Conservation (phyloP, 2,329 filamentous ascomycete genomes). For the Fusarium marasasianum region DNA sequence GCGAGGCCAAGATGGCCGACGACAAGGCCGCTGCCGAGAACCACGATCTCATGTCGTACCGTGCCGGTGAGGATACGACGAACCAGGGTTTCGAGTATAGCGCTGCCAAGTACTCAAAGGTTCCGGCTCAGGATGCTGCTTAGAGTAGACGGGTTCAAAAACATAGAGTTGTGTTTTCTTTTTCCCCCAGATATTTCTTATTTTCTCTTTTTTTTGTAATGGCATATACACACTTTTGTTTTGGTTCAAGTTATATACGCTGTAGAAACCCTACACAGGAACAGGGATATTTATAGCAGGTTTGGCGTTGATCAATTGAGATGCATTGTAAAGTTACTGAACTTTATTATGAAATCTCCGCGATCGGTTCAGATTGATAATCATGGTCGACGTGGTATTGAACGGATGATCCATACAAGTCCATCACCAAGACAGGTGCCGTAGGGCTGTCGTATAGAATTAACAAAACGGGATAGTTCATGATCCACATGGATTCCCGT, state of each 20-base stretch:
- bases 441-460: slow-evolving; percentile 11
- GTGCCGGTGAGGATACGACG: slow-evolving; percentile 43
- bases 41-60: slow-evolving; percentile 61
- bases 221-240: slow-evolving; percentile 15
- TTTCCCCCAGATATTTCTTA: neutral
- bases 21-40: slow-evolving; percentile 58
- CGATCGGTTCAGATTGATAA: neutral
- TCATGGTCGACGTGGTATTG: neutral
- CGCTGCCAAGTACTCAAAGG: slow-evolving; percentile 27
- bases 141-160: neutral
- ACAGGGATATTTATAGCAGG: slow-evolving; percentile 21
- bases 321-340: neutral
- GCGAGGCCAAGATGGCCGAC: slow-evolving; percentile 59
- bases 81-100: slow-evolving; percentile 44
- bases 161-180: neutral
- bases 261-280: slow-evolving; percentile 20
- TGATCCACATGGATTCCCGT: neutral
- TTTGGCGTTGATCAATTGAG: slow-evolving; percentile 30
- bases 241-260: slow-evolving; percentile 11
- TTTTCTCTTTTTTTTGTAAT: slow-evolving; percentile 28
- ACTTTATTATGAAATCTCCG: neutral
- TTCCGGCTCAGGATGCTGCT: slow-evolving; percentile 12
- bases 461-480: neutral
- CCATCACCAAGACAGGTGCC: neutral
- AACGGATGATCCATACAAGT: neutral